These are phyloP conservation scores for Globisporangium yorkense DNA, from an alignment of 352 stramenopile species.

Conservation along the genomic window DNA sequence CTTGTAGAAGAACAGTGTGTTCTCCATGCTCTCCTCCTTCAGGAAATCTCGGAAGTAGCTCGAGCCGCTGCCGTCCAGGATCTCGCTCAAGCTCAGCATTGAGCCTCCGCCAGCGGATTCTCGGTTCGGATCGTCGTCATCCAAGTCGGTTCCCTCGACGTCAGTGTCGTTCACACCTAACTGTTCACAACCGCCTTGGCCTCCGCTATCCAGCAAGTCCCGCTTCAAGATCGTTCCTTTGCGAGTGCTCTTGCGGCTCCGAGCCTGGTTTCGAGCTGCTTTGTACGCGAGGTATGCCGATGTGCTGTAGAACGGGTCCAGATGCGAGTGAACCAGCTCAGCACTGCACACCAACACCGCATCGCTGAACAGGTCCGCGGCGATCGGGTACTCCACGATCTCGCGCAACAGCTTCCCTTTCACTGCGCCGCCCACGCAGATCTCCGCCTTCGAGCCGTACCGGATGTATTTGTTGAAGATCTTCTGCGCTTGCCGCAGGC, in stretches of 20 bases:
- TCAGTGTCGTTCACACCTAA: not conserved
- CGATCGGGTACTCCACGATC: slow-evolving; percentile 38
- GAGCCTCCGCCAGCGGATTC: not conserved
- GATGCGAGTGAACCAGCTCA: slow-evolving; percentile 54
- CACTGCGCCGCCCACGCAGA: slow-evolving; percentile 35
- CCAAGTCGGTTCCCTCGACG: not conserved
- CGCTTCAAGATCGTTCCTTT: slow-evolving; percentile 8
- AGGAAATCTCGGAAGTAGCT: slow-evolving; percentile 58
- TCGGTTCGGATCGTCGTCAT: not conserved
- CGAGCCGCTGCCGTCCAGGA: slow-evolving; percentile 43
- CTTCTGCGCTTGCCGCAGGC: slow-evolving; percentile 54
- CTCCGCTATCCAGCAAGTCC: not conserved
- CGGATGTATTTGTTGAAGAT: slow-evolving; percentile 79
- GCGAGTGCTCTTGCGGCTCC: not conserved
- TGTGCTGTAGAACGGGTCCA: slow-evolving; percentile 51
- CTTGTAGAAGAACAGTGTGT: slow-evolving; percentile 65
- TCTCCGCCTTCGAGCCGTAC: slow-evolving; percentile 63
- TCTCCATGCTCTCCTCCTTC: slow-evolving; percentile 39
- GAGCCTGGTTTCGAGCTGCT: slow-evolving; percentile 7
- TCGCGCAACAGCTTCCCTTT: slow-evolving; percentile 43
- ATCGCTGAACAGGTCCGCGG: slow-evolving; percentile 49
- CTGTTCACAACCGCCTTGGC: not conserved
- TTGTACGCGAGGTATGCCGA: slow-evolving; percentile 41
- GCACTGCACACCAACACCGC: slow-evolving; percentile 51
- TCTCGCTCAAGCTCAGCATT: slow-evolving; percentile 21